Evolutionary conservation across 1,284 basidiomycete genomes (phyloP).

Genomic region (Cerrena zonata): DNA sequence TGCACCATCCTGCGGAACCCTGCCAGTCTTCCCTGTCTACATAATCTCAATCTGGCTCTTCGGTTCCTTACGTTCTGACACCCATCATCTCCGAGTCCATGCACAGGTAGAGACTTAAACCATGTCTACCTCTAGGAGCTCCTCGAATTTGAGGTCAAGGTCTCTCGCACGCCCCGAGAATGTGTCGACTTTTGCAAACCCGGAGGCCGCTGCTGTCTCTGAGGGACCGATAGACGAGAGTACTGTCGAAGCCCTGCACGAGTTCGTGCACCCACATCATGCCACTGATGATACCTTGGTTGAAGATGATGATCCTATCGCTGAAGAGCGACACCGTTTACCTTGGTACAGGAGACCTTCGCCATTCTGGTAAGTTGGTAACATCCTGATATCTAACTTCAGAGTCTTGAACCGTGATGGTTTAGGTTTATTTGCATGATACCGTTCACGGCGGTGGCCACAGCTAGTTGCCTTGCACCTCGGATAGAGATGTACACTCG

Average conservation of each 20-base stretch:
- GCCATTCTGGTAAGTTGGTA: constrained; percentile 52
- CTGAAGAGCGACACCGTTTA: constrained; percentile 28
- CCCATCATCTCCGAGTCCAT: not conserved
- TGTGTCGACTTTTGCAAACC: constrained; percentile 14
- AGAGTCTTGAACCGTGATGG: too few species aligned
- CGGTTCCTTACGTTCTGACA: too few species aligned
- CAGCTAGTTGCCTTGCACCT: constrained; percentile 54
- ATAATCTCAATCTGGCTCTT: too few species aligned
- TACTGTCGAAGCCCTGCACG: constrained; percentile 40
- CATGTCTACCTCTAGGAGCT: constrained; percentile 1
- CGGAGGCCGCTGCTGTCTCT: constrained; percentile 37
- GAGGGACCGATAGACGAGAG: constrained; percentile 44
- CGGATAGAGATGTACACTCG: constrained; percentile 45
- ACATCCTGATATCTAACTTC: not conserved
- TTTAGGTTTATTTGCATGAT: constrained; percentile 52
- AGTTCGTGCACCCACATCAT: constrained; percentile 40
- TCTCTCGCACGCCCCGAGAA: constrained; percentile 2
- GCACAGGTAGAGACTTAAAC: not conserved
- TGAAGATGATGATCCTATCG: constrained; percentile 18
- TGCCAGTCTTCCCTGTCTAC: too few species aligned
- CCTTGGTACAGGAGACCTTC: constrained; percentile 71
- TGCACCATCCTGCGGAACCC: too few species aligned
- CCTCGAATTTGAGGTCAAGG: not conserved
- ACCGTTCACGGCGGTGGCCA: constrained; percentile 50
- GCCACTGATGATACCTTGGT: constrained; percentile 33